Percentiles rank a stretch among this genome's conserved stretches.
These are phyloP conservation scores for Podila minutissima DNA, from an alignment of 192 early-diverging fungal genomes.

Conservation along the genomic window DNA sequence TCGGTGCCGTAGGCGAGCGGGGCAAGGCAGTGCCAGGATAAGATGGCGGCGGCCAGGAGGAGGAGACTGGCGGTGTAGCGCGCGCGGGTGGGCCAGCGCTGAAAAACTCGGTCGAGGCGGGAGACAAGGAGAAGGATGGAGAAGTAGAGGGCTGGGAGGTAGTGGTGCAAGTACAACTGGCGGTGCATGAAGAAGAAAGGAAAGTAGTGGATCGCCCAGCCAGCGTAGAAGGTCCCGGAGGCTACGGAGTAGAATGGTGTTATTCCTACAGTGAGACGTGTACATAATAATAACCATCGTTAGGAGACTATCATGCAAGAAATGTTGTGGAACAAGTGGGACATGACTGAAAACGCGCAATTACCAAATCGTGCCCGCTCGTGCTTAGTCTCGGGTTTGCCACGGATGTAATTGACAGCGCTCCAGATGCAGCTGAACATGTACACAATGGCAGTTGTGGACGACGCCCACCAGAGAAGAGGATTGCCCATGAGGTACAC, in stretches of 20 bases:
- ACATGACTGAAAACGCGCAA: neutral
- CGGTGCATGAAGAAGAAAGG: conserved; percentile 91
- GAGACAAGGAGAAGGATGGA: conserved; percentile 76
- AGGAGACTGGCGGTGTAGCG: conserved; percentile 18
- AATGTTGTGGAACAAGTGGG: neutral
- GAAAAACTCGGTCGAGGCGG: conserved; percentile 62
- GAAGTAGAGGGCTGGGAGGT: conserved; percentile 93
- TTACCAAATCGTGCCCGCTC: neutral
- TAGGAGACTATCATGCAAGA: neutral
- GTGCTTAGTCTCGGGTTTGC: neutral
- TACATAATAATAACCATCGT: neutral
- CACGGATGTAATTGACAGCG: neutral
- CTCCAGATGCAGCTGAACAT: conserved; percentile 24
- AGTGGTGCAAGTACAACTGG: conserved; percentile 93
- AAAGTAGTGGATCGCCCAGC: conserved; percentile 87
- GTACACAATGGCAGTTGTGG: conserved; percentile 66
- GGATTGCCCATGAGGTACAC: conserved; percentile 95
- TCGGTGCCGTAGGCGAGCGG: conserved; percentile 29
- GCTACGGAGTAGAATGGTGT: conserved; percentile 60
- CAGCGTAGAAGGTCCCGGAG: conserved; percentile 68
- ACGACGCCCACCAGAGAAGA: conserved; percentile 80
- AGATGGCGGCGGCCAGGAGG: neutral
- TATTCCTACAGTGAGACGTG: conserved; percentile 20
- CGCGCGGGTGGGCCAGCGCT: conserved; percentile 50
- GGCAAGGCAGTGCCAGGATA: conserved; percentile 8